These are phyloP conservation scores for Stachybotrys chlorohalonatus DNA, from an alignment of 2,329 filamentous ascomycete species.

Conservation along the genomic window DNA sequence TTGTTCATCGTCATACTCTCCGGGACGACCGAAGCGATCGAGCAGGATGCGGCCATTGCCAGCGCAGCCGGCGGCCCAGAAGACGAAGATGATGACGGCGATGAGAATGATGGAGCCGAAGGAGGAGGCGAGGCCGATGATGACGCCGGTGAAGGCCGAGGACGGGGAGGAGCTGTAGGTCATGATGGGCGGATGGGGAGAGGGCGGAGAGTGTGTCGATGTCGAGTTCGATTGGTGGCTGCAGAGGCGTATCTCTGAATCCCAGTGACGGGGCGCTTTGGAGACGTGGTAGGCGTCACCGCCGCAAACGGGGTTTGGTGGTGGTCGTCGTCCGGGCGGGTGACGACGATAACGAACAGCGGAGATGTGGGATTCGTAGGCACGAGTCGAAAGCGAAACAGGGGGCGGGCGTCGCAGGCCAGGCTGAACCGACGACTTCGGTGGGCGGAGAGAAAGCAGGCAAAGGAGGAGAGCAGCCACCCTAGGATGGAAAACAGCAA, in stretches of 20 bases:
- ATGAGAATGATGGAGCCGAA: conserved; percentile 87
- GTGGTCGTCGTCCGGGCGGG: not conserved
- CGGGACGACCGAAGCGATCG: conserved; percentile 84
- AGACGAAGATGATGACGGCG: conserved; percentile 81
- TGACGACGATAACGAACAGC: not conserved
- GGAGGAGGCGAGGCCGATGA: conserved; percentile 90
- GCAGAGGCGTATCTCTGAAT: no score
- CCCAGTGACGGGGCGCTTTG: no score
- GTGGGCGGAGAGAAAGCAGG: not conserved
- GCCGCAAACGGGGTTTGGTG: not conserved
- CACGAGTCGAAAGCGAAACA: not conserved
- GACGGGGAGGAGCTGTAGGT: conserved; percentile 21
- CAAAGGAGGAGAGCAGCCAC: not conserved
- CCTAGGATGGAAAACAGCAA: conserved; percentile 1
- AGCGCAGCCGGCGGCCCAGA: conserved; percentile 64
- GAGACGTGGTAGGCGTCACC: not conserved
- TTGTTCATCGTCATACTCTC: conserved; percentile 97
- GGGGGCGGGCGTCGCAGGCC: conserved; percentile 1
- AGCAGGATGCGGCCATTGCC: conserved; percentile 81
- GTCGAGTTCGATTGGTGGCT: not conserved
- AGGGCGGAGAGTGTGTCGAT: not conserved
- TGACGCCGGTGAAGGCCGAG: conserved; percentile 60
- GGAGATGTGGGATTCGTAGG: not conserved
- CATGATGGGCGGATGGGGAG: conserved; percentile 14
- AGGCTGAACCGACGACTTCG: conserved; percentile 2